Base-by-base conservation (phyloP, 2,329 filamentous ascomycete species). In the Microcera coccophila region DNA sequence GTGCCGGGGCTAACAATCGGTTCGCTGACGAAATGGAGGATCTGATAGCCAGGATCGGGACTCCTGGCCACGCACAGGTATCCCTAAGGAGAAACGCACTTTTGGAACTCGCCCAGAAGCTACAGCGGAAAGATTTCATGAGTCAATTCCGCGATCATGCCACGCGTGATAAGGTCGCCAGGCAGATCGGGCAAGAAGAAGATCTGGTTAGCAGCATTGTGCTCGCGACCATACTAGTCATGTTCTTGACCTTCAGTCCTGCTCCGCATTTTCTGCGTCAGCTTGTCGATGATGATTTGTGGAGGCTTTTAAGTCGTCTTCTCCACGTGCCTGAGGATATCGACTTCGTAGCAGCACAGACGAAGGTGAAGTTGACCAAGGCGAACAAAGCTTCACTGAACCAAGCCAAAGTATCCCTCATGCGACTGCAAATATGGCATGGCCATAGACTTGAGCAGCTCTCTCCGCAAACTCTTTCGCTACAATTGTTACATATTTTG, bases 101-200 rank as follows among this genome's bases (percentile, higher is more conserved):
- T 32, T 63, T 84, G 4, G 81, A 85, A 49, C 61, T 85, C 32
- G 75, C 75, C 2, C 70, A 74, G 34, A 81, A 79, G 54, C 69
- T 84, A 32, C 74, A 76, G 37, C 70, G 83, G 38, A 81, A 82
- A 54, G 71, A 71, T 1, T 90, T 87, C 54, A 70, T 79, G 20
- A 72, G 74, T 15, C 82, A 86, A 48, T 90, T 95, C 55, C 75
- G 85, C 16, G 83, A 90, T 48, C 83, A 88, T 52, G 80, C 81
- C 5, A 79, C 85, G 42, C 85, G 88, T 48, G 76, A 81, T 41
- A 78, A 77, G 21, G 71, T 96, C 14, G 77, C 89, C 39, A 72
- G 77, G 34, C 76, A 78, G 32, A 70, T 86, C 9, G 74, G 72
- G 1, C 70, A 72, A 37, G 79, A 84, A 55, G 65, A 72, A 2